These are phyloP conservation scores for Daphne laureola DNA, from an alignment of 441 rosid species.

Conservation along the genomic window DNA sequence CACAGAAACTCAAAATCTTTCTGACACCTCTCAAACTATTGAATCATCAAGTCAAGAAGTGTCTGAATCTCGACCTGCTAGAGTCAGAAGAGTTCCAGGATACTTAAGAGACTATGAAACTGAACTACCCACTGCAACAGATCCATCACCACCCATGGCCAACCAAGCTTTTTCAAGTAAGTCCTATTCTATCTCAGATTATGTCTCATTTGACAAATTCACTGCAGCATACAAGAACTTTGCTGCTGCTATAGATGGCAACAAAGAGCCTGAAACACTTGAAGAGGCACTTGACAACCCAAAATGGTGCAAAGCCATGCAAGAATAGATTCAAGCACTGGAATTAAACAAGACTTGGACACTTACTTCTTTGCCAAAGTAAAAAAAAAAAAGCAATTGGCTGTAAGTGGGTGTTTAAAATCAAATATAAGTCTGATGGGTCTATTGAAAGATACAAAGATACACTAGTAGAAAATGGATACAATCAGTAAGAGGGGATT, in stretches of 20 bases:
- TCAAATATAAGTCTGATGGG: not conserved
- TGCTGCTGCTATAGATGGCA: not conserved
- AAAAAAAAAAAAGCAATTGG: not conserved
- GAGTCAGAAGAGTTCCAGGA: too few relatives aligned
- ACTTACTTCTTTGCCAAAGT: not conserved
- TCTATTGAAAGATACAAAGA: not conserved
- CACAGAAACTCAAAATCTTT: too few relatives aligned
- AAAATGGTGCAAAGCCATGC: not conserved
- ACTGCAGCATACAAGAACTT: not conserved
- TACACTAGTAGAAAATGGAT: not conserved
- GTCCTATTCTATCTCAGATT: too few relatives aligned
- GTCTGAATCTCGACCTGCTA: too few relatives aligned
- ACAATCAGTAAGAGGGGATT: not conserved
- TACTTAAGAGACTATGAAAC: too few relatives aligned
- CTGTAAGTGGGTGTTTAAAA: not conserved
- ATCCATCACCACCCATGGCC: too few relatives aligned
- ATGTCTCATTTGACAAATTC: not conserved
- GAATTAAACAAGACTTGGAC: not conserved
- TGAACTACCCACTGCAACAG: too few relatives aligned
- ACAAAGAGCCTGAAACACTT: not conserved
- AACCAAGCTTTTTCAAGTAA: too few relatives aligned
- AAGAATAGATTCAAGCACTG: not conserved
- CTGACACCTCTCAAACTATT: too few relatives aligned
- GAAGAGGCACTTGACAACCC: not conserved
- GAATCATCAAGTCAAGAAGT: too few relatives aligned